Evolutionary conservation across 352 stramenopile species (phyloP), one percentile per base, ranked within the genome.

Genomic region (Globisporangium splendens): DNA sequence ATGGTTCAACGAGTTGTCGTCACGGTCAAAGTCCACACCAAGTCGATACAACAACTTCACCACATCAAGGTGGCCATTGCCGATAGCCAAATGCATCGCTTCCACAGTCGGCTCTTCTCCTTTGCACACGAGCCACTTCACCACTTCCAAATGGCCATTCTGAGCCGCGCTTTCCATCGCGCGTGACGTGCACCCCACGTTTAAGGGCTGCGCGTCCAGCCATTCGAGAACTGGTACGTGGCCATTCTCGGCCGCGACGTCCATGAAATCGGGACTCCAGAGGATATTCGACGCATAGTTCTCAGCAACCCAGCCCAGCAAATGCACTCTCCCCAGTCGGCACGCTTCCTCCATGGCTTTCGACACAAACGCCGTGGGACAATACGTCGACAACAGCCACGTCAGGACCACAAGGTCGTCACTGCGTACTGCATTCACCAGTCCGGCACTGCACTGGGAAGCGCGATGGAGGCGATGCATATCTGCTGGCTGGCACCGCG

Each of bases 321-420:
- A 6, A 10, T 48, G 31, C 14, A 47, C 21, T 22, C 44, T 56
- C 33, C 50, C 50, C 38, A 56, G 38, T 24, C 35, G 35, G 15
- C 35, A 46, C 14, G 50, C 50, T 42, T 56, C 50, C 17, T 56
- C 50, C 50, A 56, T 48, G 35, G 35, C 50, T 20, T 35, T 15
- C 31, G 50, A 56, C 20, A 38, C 38, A 42, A 22, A 38, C 50
- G 35, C 38, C 3, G 50, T 46, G 7, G 50, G 50, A 21, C 33
- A 38, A 31, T 56, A 56, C 20, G 3, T 13, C 11, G 33, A 22
- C 50, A 56, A 22, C 1, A 54, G 35, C 50, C 50, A 56, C 21
- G 31, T 15, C 13, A 56, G 20, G 21, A 56, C 21, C 18, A 38
- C 38, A 31, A 48, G 14, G 21, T 41, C 38, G 21, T 48, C 38